Base-by-base conservation (phyloP, 495 filamentous ascomycete species). In the Podospora anserina region DNA sequence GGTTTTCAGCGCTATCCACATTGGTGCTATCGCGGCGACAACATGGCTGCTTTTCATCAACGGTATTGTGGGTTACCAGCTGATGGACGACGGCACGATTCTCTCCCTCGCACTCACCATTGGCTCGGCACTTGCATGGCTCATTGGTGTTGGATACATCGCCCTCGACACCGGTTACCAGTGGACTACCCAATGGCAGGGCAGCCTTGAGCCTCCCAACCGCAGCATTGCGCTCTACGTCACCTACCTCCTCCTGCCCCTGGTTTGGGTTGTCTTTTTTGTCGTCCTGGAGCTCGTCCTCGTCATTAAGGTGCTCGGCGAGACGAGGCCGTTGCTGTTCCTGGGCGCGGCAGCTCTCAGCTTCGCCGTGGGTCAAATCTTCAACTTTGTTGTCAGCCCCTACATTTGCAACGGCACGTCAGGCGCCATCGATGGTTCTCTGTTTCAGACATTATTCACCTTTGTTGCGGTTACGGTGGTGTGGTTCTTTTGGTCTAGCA, bases 401-500 rank as follows among this genome's bases (percentile, higher is more conserved):
- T 90, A 97, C 77, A 90, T 99, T 49, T 98, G 95, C 82, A 79
- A 87, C 19, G 93, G 91, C 26, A 91, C 92, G 0, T 72, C 79
- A 23, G 91, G 92, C 70, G 93, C 91, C 74, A 96, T 99, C 73
- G 92, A 99, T 74, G 95, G 95, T 59, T 88, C 93, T 15, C 76
- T 98, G 2, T 99, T 99, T 77, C 88, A 97, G 78, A 97, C 94
- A 0, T 82, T 97, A 19, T 97, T 98, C 81, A 97, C 92, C 0
- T 81, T 97, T 0, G 78, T 92, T 16, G 83, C 94, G 2, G 93
- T 98, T 7, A 85, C 90, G 16, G 86, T 85, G 78, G 74, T 97
- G 61, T 99, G 94, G 94, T 75, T 91, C 70, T 99, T 99, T 84
- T 98, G 96, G 95, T 94, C 92, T 55, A 96, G 92, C 82, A 99